phyloP scores from a whole-genome alignment of 139 green algal genomes.

The Ettlia oleoabundans region DNA sequence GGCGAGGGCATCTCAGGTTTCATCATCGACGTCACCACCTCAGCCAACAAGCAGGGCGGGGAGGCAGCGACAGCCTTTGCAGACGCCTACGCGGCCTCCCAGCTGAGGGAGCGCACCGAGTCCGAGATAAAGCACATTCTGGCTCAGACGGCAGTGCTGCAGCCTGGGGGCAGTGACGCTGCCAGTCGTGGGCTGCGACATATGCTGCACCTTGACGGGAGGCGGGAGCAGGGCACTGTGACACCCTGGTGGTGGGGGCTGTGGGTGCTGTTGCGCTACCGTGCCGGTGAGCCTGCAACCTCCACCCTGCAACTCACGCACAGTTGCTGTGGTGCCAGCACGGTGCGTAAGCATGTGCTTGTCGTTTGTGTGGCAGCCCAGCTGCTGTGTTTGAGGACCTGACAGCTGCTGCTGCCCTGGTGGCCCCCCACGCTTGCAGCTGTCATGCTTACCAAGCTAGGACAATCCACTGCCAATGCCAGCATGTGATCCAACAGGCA shows the following conservation, averaged over 20 bases:
- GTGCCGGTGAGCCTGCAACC: conserved; percentile 33
- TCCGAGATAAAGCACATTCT: not conserved
- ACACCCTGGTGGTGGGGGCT: conserved; percentile 79
- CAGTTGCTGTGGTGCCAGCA: too few species aligned
- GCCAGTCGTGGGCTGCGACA: too few species aligned
- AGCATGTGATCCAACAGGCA: not conserved
- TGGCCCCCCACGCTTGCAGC: too few species aligned
- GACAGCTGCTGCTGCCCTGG: too few species aligned
- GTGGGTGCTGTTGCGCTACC: conserved; percentile 69
- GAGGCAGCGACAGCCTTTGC: conserved; percentile 20
- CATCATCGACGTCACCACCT: conserved; percentile 13
- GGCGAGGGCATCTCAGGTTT: conserved; percentile 15
- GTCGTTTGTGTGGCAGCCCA: too few species aligned
- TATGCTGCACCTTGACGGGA: too few species aligned
- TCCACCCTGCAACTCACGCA: too few species aligned
- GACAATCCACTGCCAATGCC: not conserved
- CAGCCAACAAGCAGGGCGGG: conserved; percentile 15
- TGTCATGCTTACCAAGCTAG: too few species aligned
- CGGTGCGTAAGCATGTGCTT: too few species aligned
- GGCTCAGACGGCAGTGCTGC: not conserved
- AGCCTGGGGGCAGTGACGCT: too few species aligned
- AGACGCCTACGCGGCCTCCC: conserved; percentile 7
- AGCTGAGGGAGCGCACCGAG: not conserved
- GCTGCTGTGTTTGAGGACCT: too few species aligned
- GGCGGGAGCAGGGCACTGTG: conserved; percentile 54